Conservation (phyloP, 768 basidiomycete genomes). For the Tubosaeta brunneosetosa region DNA sequence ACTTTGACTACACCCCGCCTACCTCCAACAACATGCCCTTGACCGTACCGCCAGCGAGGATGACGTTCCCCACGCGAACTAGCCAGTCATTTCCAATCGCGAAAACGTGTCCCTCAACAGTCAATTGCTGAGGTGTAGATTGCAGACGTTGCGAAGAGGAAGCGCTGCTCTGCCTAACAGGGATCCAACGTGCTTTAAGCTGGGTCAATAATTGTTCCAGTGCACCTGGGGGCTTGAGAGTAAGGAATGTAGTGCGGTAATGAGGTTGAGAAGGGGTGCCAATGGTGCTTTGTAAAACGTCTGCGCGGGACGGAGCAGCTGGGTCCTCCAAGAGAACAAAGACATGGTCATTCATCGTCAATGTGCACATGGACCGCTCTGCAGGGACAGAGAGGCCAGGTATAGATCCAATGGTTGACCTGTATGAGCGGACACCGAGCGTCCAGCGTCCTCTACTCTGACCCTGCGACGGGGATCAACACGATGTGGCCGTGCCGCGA, state of each 20-base stretch:
- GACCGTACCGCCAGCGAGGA: conserved; percentile 65
- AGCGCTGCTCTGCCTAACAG: conserved; percentile 51
- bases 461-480: conserved; percentile 42
- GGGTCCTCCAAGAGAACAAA: conserved; percentile 80
- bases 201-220: conserved; percentile 72
- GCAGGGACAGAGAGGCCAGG: conserved; percentile 45
- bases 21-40: conserved; percentile 88
- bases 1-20: conserved; percentile 7
- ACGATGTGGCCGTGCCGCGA: conserved; percentile 8
- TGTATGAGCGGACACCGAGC: conserved; percentile 66
- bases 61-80: conserved; percentile 74
- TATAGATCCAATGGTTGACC: conserved; percentile 62
- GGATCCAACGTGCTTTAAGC: conserved; percentile 70
- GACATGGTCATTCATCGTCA: conserved; percentile 77
- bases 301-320: conserved; percentile 60
- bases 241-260: conserved; percentile 73
- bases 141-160: conserved; percentile 42
- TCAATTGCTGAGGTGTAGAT: conserved; percentile 56
- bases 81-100: conserved; percentile 79
- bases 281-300: conserved; percentile 48
- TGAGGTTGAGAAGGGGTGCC: conserved; percentile 36
- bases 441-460: conserved; percentile 60
- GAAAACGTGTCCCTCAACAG: conserved; percentile 70
- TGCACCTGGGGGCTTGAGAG: conserved; percentile 66
- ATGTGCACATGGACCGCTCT: conserved; percentile 69